These are phyloP conservation scores for Globisporangium barbulae DNA, from an alignment of 352 stramenopile genomes.

Conservation along the genomic window DNA sequence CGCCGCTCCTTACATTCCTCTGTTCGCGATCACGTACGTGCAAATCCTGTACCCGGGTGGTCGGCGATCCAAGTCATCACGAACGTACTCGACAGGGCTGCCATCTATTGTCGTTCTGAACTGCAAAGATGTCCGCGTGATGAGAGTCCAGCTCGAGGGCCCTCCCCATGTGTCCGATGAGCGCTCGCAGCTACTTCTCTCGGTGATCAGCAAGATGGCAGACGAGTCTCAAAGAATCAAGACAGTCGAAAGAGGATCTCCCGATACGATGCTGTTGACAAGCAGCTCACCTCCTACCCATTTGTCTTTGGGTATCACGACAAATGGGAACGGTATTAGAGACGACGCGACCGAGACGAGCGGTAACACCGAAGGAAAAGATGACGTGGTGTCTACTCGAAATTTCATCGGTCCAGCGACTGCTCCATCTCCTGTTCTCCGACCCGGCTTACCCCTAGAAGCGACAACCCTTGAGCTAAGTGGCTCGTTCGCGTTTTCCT, in stretches of 20 bases:
- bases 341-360: constrained; percentile 11
- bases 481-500: constrained; percentile 69
- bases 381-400: background rate
- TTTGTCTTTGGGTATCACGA: constrained; percentile 8
- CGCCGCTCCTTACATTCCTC: constrained; percentile 60
- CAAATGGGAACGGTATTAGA: background rate
- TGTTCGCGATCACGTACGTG: constrained; percentile 65
- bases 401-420: constrained; percentile 22
- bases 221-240: constrained; percentile 62
- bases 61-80: constrained; percentile 47
- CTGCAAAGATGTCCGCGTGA: constrained; percentile 78
- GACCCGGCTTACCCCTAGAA: constrained; percentile 24
- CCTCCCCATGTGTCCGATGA: constrained; percentile 51
- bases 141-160: constrained; percentile 68
- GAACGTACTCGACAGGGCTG: constrained; percentile 47
- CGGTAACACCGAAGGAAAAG: background rate
- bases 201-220: constrained; percentile 47
- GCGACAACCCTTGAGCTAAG: constrained; percentile 43
- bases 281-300: constrained; percentile 2
- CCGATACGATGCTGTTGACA: background rate
- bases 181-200: constrained; percentile 36
- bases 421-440: constrained; percentile 40
- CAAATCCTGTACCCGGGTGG: constrained; percentile 61
- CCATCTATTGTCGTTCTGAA: constrained; percentile 54
- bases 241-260: constrained; percentile 19